phyloP scores from a whole-genome alignment of 2,329 filamentous ascomycete genomes.

The Penicillium sp. region DNA sequence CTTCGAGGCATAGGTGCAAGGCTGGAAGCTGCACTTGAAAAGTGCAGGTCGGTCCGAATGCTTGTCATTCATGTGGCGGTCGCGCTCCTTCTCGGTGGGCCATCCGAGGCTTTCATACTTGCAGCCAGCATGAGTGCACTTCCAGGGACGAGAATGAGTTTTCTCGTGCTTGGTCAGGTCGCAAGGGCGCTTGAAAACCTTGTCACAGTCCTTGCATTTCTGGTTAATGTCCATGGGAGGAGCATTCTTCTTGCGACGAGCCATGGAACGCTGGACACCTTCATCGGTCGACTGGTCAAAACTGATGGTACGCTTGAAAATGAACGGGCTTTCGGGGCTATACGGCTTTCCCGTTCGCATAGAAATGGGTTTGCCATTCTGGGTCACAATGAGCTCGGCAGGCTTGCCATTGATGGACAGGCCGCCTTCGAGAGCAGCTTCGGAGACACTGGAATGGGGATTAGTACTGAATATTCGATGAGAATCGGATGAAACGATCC shows the following conservation, averaged over 20 bases:
- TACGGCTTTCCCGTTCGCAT: slow-evolving; percentile 71
- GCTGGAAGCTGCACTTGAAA: slow-evolving; percentile 80
- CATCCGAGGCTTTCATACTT: slow-evolving; percentile 90
- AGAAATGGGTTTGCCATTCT: slow-evolving; percentile 79
- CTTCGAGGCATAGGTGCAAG: slow-evolving; percentile 93
- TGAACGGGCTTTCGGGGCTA: slow-evolving; percentile 37
- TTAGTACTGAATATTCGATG: slow-evolving; percentile 44
- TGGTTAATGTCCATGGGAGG: slow-evolving; percentile 82
- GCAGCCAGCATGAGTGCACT: slow-evolving; percentile 81
- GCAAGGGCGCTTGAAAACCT: slow-evolving; percentile 95
- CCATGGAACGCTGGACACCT: slow-evolving; percentile 90
- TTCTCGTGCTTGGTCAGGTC: slow-evolving; percentile 98
- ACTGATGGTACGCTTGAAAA: slow-evolving; percentile 58
- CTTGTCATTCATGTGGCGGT: slow-evolving; percentile 95
- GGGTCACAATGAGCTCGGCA: slow-evolving; percentile 75
- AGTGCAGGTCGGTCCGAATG: slow-evolving; percentile 79
- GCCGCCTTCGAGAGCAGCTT: slow-evolving; percentile 80
- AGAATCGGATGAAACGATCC: neutral
- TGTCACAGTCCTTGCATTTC: slow-evolving; percentile 81
- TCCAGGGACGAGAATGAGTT: slow-evolving; percentile 95
- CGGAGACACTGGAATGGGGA: slow-evolving; percentile 54
- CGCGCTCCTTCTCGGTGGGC: slow-evolving; percentile 97
- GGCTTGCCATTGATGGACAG: slow-evolving; percentile 80
- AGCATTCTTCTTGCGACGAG: slow-evolving; percentile 90
- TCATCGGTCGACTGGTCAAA: slow-evolving; percentile 67